Conservation (phyloP, 768 basidiomycete genomes). For the Amanita fuliginea region DNA sequence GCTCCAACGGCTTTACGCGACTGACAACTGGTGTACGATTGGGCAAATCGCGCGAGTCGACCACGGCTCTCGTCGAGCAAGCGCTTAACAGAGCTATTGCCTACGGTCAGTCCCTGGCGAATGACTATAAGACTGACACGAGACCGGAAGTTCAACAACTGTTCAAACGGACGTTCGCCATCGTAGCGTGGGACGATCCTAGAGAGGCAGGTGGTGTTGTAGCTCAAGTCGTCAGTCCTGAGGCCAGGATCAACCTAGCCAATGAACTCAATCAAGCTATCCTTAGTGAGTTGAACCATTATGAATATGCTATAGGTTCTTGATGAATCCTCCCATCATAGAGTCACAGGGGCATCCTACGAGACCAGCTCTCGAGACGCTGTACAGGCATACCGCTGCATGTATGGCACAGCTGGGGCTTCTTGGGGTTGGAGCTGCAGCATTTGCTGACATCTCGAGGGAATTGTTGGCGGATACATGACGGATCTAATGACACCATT, state of each 20-base stretch:
- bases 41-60: conserved; percentile 11
- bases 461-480: conserved; percentile 42
- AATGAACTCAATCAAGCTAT: conserved; percentile 77
- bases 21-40: not conserved
- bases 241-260: conserved; percentile 53
- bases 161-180: conserved; percentile 66
- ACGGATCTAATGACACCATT: not conserved
- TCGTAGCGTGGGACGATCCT: conserved; percentile 75
- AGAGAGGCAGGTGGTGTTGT: conserved; percentile 53
- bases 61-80: conserved; percentile 33
- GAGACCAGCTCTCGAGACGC: conserved; percentile 59
- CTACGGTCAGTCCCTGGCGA: conserved; percentile 65
- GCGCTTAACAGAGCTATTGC: conserved; percentile 55
- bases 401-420: conserved; percentile 63
- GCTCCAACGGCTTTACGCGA: conserved; percentile 13
- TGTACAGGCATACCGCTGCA: conserved; percentile 67
- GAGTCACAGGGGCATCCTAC: conserved; percentile 72
- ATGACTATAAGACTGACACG: conserved; percentile 53
- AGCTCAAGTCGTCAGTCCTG: conserved; percentile 57
- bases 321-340: conserved; percentile 16
- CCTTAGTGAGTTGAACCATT: conserved; percentile 41
- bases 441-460: conserved; percentile 69
- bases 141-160: conserved; percentile 55
- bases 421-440: conserved; percentile 64
- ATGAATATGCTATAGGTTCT: conserved; percentile 3